These are phyloP conservation scores for Acer negundo DNA, from an alignment of 345 rosid species.

Conservation along the genomic window DNA sequence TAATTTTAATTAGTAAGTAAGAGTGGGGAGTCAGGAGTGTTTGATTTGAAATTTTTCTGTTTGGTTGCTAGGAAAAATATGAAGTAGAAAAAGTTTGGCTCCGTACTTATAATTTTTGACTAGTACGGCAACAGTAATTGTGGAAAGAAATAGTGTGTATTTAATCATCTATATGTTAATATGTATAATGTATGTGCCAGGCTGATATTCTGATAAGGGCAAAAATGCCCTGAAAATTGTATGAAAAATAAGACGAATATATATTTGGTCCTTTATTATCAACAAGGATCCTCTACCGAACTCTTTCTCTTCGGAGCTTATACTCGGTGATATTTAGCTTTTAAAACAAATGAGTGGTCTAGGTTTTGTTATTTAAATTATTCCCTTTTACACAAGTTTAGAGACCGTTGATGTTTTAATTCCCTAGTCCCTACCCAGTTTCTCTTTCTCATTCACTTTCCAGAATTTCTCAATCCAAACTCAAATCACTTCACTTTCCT, in stretches of 20 bases:
- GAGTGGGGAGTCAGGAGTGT: not conserved
- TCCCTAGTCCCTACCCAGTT: too few relatives aligned
- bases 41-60: not conserved
- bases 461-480: too few relatives aligned
- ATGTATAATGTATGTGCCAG: not conserved
- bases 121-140: conserved; percentile 10
- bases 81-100: not conserved
- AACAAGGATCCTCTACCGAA: not conserved
- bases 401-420: too few relatives aligned
- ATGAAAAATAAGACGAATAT: too few relatives aligned
- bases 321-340: too few relatives aligned
- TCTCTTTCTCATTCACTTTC: too few relatives aligned
- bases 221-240: not conserved
- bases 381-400: too few relatives aligned
- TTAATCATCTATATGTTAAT: not conserved
- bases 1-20: not conserved
- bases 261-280: not conserved
- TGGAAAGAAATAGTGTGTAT: not conserved
- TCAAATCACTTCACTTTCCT: too few relatives aligned
- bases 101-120: conserved; percentile 29
- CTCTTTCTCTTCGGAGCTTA: too few relatives aligned
- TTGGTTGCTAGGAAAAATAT: not conserved
- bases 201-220: not conserved
- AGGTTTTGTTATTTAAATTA: too few relatives aligned
- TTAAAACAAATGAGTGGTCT: too few relatives aligned